A percentile compares a stretch with the other conserved stretches of the same genome.
Evolutionary conservation across 192 early-diverging fungal genomes (phyloP).

Genomic region (Gigaspora rosea): DNA sequence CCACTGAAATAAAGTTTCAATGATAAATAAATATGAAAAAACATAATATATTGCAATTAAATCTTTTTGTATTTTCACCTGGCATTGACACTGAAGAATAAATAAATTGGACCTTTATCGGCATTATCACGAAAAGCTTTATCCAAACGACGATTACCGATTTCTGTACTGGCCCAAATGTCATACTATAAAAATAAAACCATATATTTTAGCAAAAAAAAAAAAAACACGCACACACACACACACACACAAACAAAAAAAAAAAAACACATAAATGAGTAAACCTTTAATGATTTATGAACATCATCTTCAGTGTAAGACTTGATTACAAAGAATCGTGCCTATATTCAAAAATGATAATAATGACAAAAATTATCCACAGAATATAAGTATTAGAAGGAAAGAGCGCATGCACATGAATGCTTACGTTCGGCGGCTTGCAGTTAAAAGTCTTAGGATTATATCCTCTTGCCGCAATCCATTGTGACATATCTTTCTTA

Average conservation of each 20-base stretch:
- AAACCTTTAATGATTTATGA: constrained; percentile 37
- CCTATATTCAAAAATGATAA: constrained; percentile 32
- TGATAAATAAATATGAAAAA: not conserved
- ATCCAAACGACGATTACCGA: constrained; percentile 58
- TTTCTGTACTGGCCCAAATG: constrained; percentile 60
- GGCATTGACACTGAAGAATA: constrained; percentile 61
- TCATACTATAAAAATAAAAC: constrained; percentile 35
- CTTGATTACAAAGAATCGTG: constrained; percentile 61
- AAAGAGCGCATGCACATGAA: not conserved
- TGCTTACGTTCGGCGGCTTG: constrained; percentile 27
- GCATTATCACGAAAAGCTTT: constrained; percentile 43
- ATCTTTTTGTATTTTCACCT: constrained; percentile 5
- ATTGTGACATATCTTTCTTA: constrained; percentile 27
- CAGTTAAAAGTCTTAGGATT: constrained; percentile 28
- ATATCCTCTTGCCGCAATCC: constrained; percentile 26
- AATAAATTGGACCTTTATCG: constrained; percentile 42
- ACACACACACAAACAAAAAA: no score
- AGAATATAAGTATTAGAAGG: not conserved
- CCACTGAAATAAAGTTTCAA: constrained; percentile 35
- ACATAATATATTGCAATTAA: not conserved
- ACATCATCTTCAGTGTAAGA: constrained; percentile 57
- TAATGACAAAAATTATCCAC: not conserved
- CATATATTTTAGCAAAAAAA: not conserved
- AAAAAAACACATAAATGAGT: not conserved
- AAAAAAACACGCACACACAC: not conserved